Evolutionary conservation across 2,329 filamentous ascomycete species (phyloP).

Genomic region (Salinomyces thailandicus): DNA sequence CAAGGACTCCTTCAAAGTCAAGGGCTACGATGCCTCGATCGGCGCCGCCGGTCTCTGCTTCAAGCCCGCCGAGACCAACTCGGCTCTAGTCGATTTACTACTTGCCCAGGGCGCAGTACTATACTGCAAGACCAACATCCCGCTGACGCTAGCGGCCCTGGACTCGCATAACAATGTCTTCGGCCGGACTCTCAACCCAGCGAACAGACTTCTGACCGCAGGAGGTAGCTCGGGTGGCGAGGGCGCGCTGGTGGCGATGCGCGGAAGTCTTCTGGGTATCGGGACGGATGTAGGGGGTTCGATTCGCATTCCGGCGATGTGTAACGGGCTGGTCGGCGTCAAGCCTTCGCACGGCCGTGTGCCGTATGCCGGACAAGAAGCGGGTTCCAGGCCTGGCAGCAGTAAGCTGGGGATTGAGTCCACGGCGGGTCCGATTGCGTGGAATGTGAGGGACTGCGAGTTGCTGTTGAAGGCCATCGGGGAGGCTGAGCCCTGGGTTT

Average conservation of each 20-base stretch:
- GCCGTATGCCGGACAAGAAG: conserved; percentile 43
- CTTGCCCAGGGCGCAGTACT: conserved; percentile 38
- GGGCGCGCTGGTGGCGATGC: conserved; percentile 40
- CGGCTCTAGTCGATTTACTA: conserved; percentile 35
- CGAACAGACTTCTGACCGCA: conserved; percentile 38
- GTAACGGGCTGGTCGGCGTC: conserved; percentile 40
- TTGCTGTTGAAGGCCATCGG: conserved; percentile 45
- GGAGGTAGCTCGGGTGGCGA: conserved; percentile 46
- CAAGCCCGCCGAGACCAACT: conserved; percentile 30
- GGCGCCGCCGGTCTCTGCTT: conserved; percentile 35
- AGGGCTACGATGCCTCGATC: conserved; percentile 29
- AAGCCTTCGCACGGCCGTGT: conserved; percentile 39
- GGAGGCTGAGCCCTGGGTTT: conserved; percentile 41
- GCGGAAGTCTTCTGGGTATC: conserved; percentile 41
- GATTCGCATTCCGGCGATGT: conserved; percentile 42
- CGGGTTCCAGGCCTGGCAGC: conserved; percentile 36
- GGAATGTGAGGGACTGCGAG: conserved; percentile 41
- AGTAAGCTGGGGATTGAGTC: conserved; percentile 36
- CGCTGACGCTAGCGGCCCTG: conserved; percentile 43
- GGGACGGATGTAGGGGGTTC: conserved; percentile 47
- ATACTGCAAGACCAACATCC: conserved; percentile 46
- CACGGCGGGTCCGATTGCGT: conserved; percentile 38
- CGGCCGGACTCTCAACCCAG: conserved; percentile 39
- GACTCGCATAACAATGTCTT: conserved; percentile 45
- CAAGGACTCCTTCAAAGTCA: conserved; percentile 28